Percentiles rank a stretch among this genome's conserved stretches.
phyloP scores from a whole-genome alignment of 2,329 filamentous ascomycete genomes.

The Herpotrichia juniperi region DNA sequence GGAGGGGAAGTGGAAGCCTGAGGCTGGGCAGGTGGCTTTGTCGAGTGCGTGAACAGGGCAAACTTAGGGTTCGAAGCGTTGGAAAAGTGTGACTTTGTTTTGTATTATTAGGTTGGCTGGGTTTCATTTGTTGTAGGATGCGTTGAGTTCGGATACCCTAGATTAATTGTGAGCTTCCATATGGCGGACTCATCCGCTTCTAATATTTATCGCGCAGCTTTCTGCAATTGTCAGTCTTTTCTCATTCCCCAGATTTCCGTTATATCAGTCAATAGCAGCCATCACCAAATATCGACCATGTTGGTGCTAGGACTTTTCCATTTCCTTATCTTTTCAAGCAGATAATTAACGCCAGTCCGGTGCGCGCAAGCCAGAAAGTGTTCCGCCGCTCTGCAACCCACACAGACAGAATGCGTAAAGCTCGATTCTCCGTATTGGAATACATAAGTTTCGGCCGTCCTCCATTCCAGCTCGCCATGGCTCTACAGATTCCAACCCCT shows the following conservation, averaged over 20 bases:
- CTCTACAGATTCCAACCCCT: slow-evolving; percentile 19
- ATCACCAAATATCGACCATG: not conserved
- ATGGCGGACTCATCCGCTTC: no score
- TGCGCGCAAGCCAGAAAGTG: slow-evolving; percentile 34
- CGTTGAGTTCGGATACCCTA: no score
- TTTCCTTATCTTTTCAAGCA: slow-evolving; percentile 40
- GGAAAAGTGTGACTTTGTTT: not conserved
- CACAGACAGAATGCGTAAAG: slow-evolving; percentile 20
- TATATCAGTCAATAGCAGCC: not conserved
- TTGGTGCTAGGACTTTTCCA: slow-evolving; percentile 40
- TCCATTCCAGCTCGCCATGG: slow-evolving; percentile 22
- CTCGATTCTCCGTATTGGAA: slow-evolving; percentile 25
- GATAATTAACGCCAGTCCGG: slow-evolving; percentile 39
- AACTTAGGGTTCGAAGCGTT: no score
- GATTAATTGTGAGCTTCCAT: no score
- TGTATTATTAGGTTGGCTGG: not conserved
- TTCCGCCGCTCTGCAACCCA: slow-evolving; percentile 34
- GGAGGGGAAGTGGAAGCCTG: slow-evolving; percentile 42
- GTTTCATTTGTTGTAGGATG: not conserved
- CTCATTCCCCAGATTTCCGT: not conserved
- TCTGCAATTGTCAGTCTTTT: not conserved
- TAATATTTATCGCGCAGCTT: no score
- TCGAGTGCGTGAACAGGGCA: not conserved
- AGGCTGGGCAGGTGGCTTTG: slow-evolving; percentile 23
- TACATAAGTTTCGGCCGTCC: slow-evolving; percentile 29